These are phyloP conservation scores for Punica granatum DNA, from an alignment of 345 rosid genomes.

Conservation along the genomic window DNA sequence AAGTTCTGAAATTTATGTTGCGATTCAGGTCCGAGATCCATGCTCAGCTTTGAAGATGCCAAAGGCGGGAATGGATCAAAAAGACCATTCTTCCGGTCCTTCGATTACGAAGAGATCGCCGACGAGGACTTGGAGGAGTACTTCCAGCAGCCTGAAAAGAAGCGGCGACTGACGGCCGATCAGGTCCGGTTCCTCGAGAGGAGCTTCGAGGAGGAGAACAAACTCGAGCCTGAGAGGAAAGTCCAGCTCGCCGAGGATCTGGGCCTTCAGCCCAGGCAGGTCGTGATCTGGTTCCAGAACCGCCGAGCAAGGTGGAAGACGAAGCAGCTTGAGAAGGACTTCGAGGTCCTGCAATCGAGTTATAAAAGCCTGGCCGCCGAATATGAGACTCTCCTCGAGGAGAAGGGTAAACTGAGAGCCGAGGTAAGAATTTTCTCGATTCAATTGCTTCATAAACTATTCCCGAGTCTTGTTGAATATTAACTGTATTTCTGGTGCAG, in stretches of 20 bases:
- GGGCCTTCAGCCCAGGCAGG: conserved; percentile 62
- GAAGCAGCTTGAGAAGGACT: conserved; percentile 47
- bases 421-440: conserved; percentile 24
- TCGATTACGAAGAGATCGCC: conserved; percentile 34
- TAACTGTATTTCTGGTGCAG: conserved; percentile 15
- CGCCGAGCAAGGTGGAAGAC: conserved; percentile 46
- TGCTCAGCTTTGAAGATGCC: conserved; percentile 40
- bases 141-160: conserved; percentile 42
- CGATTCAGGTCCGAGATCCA: conserved; percentile 30
- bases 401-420: conserved; percentile 34
- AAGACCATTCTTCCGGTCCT: conserved; percentile 22
- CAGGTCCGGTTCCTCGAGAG: conserved; percentile 65
- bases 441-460: not conserved
- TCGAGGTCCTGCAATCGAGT: conserved; percentile 33
- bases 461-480: not conserved
- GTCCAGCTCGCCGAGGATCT: conserved; percentile 58
- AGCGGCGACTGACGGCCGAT: conserved; percentile 32
- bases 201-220: conserved; percentile 50
- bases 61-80: conserved; percentile 11
- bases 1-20: not conserved
- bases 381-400: conserved; percentile 37
- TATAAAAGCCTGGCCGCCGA: conserved; percentile 41
- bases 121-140: conserved; percentile 43
- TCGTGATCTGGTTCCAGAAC: conserved; percentile 67
- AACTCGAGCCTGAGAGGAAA: conserved; percentile 62